These are phyloP conservation scores for Diutina siamensis DNA, from an alignment of 1,139 yeast genomes.

Conservation along the genomic window DNA sequence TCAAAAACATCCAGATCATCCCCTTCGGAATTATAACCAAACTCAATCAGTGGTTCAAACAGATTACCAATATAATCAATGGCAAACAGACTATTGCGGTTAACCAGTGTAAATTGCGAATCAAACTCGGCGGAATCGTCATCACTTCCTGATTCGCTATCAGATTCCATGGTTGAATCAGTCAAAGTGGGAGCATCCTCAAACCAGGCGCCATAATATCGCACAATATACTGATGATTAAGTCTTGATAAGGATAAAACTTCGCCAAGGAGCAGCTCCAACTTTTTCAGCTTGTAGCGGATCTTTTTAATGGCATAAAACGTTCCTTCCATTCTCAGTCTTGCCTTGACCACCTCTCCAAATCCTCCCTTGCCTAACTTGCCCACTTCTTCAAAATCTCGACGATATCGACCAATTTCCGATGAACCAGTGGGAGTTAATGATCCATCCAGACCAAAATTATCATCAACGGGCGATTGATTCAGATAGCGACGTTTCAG, in stretches of 20 bases:
- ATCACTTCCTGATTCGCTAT: conserved; percentile 14
- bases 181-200: conserved; percentile 47
- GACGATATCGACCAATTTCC: conserved; percentile 18
- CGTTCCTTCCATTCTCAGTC: conserved; percentile 87
- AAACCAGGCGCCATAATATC: conserved; percentile 96
- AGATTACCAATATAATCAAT: conserved; percentile 56
- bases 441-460: not conserved
- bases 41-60: conserved; percentile 33
- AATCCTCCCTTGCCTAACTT: conserved; percentile 91
- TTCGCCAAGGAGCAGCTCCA: conserved; percentile 76
- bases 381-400: conserved; percentile 90
- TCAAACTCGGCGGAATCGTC: conserved; percentile 12
- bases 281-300: conserved; percentile 66
- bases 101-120: conserved; percentile 8
- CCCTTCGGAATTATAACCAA: conserved; percentile 8
- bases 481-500: conserved; percentile 1
- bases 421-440: not conserved
- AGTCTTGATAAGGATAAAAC: conserved; percentile 85
- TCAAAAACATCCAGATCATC: conserved; percentile 22
- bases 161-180: not conserved
- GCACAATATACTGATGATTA: conserved; percentile 89
- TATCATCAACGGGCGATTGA: not conserved
- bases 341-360: conserved; percentile 93
- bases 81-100: conserved; percentile 29
- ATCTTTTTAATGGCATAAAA: conserved; percentile 91